Evolutionary conservation across 495 filamentous ascomycete species (phyloP), one percentile per base, ranked within the genome.

Genomic region (Aspergillus cristatus): DNA sequence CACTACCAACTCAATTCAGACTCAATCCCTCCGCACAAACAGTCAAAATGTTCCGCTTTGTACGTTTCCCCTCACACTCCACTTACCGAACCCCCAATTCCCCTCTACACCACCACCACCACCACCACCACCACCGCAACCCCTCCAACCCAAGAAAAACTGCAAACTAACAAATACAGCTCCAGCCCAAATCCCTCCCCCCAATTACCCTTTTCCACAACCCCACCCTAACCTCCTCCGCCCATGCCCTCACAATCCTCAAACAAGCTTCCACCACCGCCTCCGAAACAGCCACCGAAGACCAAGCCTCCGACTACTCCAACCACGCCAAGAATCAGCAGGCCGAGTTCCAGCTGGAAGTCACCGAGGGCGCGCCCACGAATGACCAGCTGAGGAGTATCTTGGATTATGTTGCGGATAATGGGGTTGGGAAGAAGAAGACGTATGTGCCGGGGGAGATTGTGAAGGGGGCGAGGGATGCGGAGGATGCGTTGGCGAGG

Each of bases 171-270:
- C 28, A n/a, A n/a, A n/a, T n/a, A n/a, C n/a, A 28, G 37, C 18
- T 14, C 8, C 46, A 89, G 83, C 72, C 73, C 61, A 89, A 88
- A 75, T 71, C 82, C 45, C 73, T 86, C 62, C 86, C 97, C 70
- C 78, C 94, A 43, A 80, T 98, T 51, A 95, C 88, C 40, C 81
- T 98, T 68, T 98, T 97, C 75, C 90, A 96, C 74, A 78, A 80
- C 47, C 75, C 90, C 16, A 64, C 62, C 28, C 62, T 71, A 13
- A 65, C 77, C 2, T 58, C 76, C 46, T 94, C 86, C 2, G 68
- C 69, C 11, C 75, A 78, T 30, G 75, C 76, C 20, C 72, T 81
- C 15, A 78, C 76, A 17, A 57, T 89, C 35, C 76, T 97, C 16
- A 89, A 90, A 54, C 75, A 84, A 58, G 66, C 75, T 8, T 79